Evolutionary conservation across 176 grass and related monocot genomes (phyloP).

Genomic region (barley (Hordeum vulgare)): MorexV3_pseudomolecules_assembly NC_058518.1:283244205-283244704

Average conservation of each 20-base stretch:
- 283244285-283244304: not conserved
- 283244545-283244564: not conserved
- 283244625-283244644: not conserved
- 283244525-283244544: not conserved
- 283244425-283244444: not conserved
- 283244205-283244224: not conserved
- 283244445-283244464: not conserved
- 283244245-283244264: not conserved
- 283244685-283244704: not conserved
- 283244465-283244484: not conserved
- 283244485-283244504: not conserved
- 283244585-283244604: not conserved
- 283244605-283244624: not conserved
- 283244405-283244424: conserved; percentile 14
- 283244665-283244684: not conserved
- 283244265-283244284: not conserved
- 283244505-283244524: not conserved
- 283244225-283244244: not conserved
- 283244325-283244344: not conserved
- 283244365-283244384: not conserved
- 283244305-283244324: not conserved
- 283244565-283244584: not conserved
- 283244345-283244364: not conserved
- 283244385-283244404: not conserved
- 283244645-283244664: not conserved